Evolutionary conservation across 192 early-diverging fungal genomes (phyloP).

Genomic region (Rhizophagus prolifer): DNA sequence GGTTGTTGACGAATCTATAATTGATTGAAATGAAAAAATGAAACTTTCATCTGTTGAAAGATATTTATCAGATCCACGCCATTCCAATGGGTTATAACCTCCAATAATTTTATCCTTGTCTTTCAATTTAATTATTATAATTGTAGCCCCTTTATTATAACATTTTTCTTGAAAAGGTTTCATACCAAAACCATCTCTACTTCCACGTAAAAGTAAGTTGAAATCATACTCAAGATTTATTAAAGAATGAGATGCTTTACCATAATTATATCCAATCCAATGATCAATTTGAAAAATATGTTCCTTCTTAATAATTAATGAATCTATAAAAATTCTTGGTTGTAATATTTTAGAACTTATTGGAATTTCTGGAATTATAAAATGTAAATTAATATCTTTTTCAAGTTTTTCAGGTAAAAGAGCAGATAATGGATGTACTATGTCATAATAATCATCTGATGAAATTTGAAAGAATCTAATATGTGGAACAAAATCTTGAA

Average conservation of each 20-base stretch:
- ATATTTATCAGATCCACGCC: too few relatives aligned
- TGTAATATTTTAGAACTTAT: not conserved
- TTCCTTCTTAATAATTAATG: not conserved
- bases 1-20: not conserved
- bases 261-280: slow-evolving; percentile 1
- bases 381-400: slow-evolving; percentile 3
- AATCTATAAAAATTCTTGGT: slow-evolving; percentile 7
- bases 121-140: not conserved
- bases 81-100: slow-evolving; percentile 13
- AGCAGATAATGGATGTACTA: slow-evolving; percentile 2
- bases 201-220: slow-evolving; percentile 18
- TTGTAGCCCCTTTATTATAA: slow-evolving; percentile 13
- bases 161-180: slow-evolving; percentile 1
- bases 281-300: not conserved
- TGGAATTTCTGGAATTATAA: not conserved
- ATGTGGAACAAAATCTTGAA: not conserved
- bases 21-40: not conserved
- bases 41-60: not conserved
- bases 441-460: slow-evolving; percentile 13
- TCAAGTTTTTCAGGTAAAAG: not conserved
- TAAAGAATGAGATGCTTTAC: not conserved
- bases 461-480: slow-evolving; percentile 23
- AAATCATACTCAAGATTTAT: not conserved
- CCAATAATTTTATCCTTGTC: not conserved
- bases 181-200: not conserved